Percentiles rank a stretch among this genome's conserved stretches.
Evolutionary conservation across 2,329 filamentous ascomycete species (phyloP).

Genomic region (Pseudogymnoascus sp.): DNA sequence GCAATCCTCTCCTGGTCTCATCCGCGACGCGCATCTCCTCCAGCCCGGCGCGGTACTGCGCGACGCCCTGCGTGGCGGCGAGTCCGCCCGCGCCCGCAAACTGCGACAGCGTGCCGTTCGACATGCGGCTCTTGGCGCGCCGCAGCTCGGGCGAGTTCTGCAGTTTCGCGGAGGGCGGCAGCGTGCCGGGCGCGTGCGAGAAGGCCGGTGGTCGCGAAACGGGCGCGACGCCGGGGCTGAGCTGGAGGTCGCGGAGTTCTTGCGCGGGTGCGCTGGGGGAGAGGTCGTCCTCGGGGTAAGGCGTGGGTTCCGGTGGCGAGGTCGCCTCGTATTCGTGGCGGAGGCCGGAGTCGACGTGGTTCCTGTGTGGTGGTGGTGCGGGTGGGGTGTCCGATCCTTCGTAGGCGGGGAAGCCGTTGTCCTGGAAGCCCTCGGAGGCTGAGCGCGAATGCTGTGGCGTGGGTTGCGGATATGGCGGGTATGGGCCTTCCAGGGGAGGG

Average conservation of each 20-base stretch:
- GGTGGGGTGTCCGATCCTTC: slow-evolving; percentile 23
- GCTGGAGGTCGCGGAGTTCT: slow-evolving; percentile 50
- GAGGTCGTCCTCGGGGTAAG: slow-evolving; percentile 43
- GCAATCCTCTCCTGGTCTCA: background rate
- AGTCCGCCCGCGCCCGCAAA: slow-evolving; percentile 62
- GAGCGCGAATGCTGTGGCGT: slow-evolving; percentile 19
- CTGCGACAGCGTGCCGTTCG: slow-evolving; percentile 71
- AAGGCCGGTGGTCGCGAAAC: slow-evolving; percentile 75
- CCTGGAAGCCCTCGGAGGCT: slow-evolving; percentile 26
- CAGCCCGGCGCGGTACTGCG: background rate
- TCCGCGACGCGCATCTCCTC: background rate
- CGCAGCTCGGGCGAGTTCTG: slow-evolving; percentile 71
- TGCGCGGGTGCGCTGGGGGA: slow-evolving; percentile 36
- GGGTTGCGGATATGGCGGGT: background rate
- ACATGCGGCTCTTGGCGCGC: slow-evolving; percentile 76
- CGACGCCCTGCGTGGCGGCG: slow-evolving; percentile 18
- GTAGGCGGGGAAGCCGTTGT: slow-evolving; percentile 17
- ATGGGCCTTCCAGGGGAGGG: slow-evolving; percentile 29
- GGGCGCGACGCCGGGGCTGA: slow-evolving; percentile 53
- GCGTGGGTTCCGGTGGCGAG: background rate
- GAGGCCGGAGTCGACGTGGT: background rate
- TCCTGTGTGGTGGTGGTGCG: slow-evolving; percentile 23
- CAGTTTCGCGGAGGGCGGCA: slow-evolving; percentile 57
- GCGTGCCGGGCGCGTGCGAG: slow-evolving; percentile 63
- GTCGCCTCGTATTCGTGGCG: background rate